Evolutionary conservation across 441 rosid genomes (phyloP), one percentile per base, ranked within the genome.

Genomic region (Populus hybrid): DNA sequence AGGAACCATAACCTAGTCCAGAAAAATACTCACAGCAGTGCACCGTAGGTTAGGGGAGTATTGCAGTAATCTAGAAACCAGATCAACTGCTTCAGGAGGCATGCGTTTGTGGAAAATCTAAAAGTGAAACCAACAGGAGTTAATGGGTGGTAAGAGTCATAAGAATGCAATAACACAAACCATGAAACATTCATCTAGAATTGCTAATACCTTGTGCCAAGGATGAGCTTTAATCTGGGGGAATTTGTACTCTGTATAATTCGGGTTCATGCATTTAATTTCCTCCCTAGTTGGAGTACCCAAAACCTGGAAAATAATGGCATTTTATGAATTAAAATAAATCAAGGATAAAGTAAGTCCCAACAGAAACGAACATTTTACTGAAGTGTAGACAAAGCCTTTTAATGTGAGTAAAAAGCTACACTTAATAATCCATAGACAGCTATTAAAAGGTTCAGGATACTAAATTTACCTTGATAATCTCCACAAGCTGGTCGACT

Each of bases 201-300:
- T 74, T 54, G 66, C 32, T 50, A 8, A 67, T 84, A 95, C 99
- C 97, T 95, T 95, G 85, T 93, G 99, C 99, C 98, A 95, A 12
- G 97, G 98, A 81, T 91, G 97, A 80, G 98, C 94, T 85, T 95
- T 95, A 63, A 93, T 95, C 87, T 95, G 99, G 78, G 98, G 99
- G 76, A 95, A 95, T 75, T 92, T 95, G 86, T 89, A 91, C 81
- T 95, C 97, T 0, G 95, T 95, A 82, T 96, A 94, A 79, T 94
- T 89, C 36, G 98, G 99, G 73, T 95, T 94, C 99, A 95, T 95
- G 90, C 99, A 95, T 75, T 93, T 92, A 73, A 94, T 95, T 88
- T 95, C 99, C 84, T 95, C 99, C 81, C 99, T 87, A 0, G 99
- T 93, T 36, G 99, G 98, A 72, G 99, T 95, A 66, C 99, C 99